Evolutionary conservation across 2,329 filamentous ascomycete genomes (phyloP), one percentile per base, ranked within the genome.

Genomic region (Colletotrichum sp.): DNA sequence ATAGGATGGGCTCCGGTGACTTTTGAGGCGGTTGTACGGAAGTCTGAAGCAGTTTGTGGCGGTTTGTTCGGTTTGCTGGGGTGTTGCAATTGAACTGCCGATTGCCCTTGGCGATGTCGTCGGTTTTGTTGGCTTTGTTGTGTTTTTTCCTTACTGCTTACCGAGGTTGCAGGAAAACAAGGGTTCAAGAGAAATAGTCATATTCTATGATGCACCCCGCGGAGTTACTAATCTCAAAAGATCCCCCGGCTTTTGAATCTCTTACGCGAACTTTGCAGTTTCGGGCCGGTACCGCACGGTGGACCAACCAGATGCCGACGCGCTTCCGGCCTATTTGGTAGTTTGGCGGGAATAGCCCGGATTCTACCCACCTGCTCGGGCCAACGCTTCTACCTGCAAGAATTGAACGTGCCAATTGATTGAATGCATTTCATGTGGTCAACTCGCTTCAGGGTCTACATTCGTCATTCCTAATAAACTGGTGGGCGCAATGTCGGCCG

Each of bases 251-350:
- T 16, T 49, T 71, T 69, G 16, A 44, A 18, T 32, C 26, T 18
- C 24, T 57, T 28, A 49, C 34, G 57, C 55, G 57, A 52, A 62
- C 44, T 24, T 30, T 57, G 24, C n/a, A 24, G 59, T 75, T 30
- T 64, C 16, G 26, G 28, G n/a, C 70, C 73, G 73, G 73, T 73
- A 65, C 69, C 70, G 73, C 57, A 26, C 64, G 73, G 63, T 63
- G 44, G 57, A 66, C 69, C 44, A 73, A 68, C 64, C 70, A 76
- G 26, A 21, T 63, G 72, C 72, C 71, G 71, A 74, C 30, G 18
- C 15, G 32, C 28, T 59, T n/a, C 71, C 49, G 21, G 32, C 18
- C 30, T n/a, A 26, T 26, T 39, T 71, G n/a, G 18, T n/a, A 62
- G 18, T 18, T 65, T 6, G 8, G 9, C 63, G 73, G 73, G 65